Evolutionary conservation across 495 filamentous ascomycete genomes (phyloP).

Genomic region (Pyrenopolyporus hunteri): DNA sequence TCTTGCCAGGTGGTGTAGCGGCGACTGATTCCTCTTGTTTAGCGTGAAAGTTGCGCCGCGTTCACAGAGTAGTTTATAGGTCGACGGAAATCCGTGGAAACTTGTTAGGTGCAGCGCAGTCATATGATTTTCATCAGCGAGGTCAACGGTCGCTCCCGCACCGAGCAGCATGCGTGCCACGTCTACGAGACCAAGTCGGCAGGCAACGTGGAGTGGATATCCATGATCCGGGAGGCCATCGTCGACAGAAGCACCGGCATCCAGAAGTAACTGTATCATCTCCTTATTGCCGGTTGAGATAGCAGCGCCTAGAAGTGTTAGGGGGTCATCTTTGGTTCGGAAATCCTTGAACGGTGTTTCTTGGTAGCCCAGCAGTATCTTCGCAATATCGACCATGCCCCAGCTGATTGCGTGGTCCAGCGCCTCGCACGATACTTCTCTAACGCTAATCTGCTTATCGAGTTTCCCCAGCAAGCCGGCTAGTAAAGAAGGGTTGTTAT

Average conservation of each 20-base stretch:
- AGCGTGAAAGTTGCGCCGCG: neutral
- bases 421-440: neutral
- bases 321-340: neutral
- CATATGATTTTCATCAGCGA: neutral
- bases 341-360: neutral
- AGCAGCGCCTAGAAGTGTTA: neutral
- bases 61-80: neutral
- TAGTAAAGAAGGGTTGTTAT: neutral
- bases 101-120: conserved; percentile 10
- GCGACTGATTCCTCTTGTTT: neutral
- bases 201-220: conserved; percentile 32
- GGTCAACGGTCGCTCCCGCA: conserved; percentile 8
- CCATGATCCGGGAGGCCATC: neutral
- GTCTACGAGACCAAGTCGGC: conserved; percentile 15
- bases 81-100: neutral
- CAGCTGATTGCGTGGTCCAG: neutral
- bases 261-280: conserved; percentile 6
- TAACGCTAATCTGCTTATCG: neutral
- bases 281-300: neutral
- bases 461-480: conserved; percentile 1
- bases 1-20: conserved; percentile 4
- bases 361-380: conserved; percentile 2
- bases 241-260: conserved; percentile 10
- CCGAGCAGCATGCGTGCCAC: conserved; percentile 26
- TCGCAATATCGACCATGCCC: conserved; percentile 2